A percentile compares a stretch with the other conserved stretches of the same genome.
Evolutionary conservation across 1,284 basidiomycete species (phyloP).

Genomic region (Singerocomus inundabilis): DNA sequence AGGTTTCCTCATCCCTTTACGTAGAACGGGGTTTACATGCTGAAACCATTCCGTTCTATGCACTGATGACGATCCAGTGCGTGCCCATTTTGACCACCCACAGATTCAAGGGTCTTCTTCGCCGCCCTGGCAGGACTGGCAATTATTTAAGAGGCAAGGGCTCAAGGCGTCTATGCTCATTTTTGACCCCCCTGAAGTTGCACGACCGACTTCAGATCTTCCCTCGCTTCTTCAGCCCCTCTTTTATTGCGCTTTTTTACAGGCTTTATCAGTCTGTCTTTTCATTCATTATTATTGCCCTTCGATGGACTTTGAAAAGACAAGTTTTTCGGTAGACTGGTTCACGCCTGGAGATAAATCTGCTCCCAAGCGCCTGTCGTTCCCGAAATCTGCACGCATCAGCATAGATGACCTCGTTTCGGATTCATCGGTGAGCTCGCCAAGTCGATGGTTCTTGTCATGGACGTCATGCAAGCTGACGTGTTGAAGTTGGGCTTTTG

Average conservation of each 20-base stretch:
- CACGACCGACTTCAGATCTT: conserved; percentile 6
- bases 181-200: conserved; percentile 3
- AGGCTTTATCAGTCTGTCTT: conserved; percentile 9
- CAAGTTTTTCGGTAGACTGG: conserved; percentile 34
- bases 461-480: conserved; percentile 7
- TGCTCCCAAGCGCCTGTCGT: conserved; percentile 29
- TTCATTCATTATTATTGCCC: conserved; percentile 8
- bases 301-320: conserved; percentile 32
- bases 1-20: conserved; percentile 9
- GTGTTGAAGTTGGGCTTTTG: conserved; percentile 24
- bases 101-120: conserved; percentile 17
- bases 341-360: conserved; percentile 31
- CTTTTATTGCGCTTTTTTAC: not conserved
- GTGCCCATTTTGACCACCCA: conserved; percentile 9
- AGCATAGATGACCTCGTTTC: conserved; percentile 32
- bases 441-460: not conserved
- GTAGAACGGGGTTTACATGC: conserved; percentile 10
- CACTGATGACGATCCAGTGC: conserved; percentile 10
- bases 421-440: conserved; percentile 25
- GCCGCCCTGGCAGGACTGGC: conserved; percentile 13
- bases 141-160: conserved; percentile 17
- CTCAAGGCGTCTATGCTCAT: not conserved
- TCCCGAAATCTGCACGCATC: conserved; percentile 34
- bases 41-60: not conserved
- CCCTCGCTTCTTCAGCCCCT: not conserved